Percentiles rank a stretch among this genome's conserved stretches.
Conservation (phyloP, 805 yeast species). For the Vanderwaltozyma tropicalis region DNA sequence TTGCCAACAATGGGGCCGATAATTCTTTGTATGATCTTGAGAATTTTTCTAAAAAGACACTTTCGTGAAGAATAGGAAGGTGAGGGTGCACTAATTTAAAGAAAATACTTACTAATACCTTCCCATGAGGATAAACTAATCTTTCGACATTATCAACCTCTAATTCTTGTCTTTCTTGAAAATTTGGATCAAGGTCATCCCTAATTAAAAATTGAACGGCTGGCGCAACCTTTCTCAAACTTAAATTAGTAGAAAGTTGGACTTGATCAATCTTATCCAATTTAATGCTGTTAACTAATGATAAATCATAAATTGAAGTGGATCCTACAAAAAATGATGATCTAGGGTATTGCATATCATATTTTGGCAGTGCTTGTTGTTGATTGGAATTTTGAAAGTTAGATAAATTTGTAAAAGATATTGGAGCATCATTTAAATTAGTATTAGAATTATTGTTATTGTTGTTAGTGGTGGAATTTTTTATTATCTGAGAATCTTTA, state of each 20-base stretch:
- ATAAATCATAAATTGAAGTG: slow-evolving; percentile 71
- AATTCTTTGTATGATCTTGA: slow-evolving; percentile 84
- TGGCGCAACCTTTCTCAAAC: slow-evolving; percentile 70
- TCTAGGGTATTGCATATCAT: slow-evolving; percentile 68
- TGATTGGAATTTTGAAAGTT: not conserved
- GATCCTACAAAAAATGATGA: slow-evolving; percentile 86
- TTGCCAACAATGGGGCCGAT: slow-evolving; percentile 82
- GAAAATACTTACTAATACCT: slow-evolving; percentile 64
- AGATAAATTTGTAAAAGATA: not conserved
- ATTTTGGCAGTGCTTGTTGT: no score
- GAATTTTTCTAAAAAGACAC: slow-evolving; percentile 85
- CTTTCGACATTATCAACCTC: slow-evolving; percentile 79
- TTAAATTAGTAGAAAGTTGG: slow-evolving; percentile 52
- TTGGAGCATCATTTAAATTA: not conserved
- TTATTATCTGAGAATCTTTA: no score
- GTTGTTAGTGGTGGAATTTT: no score
- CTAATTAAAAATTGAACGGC: slow-evolving; percentile 66
- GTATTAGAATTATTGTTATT: not conserved
- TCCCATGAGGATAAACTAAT: slow-evolving; percentile 88
- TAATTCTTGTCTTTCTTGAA: slow-evolving; percentile 57
- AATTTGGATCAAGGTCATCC: slow-evolving; percentile 67
- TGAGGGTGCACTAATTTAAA: slow-evolving; percentile 83
- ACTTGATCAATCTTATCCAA: slow-evolving; percentile 72
- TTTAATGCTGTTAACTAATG: slow-evolving; percentile 52
- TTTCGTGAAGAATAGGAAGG: slow-evolving; percentile 83